These are phyloP conservation scores for Beverwykella pulmonaria DNA, from an alignment of 495 filamentous ascomycete genomes.

Conservation along the genomic window DNA sequence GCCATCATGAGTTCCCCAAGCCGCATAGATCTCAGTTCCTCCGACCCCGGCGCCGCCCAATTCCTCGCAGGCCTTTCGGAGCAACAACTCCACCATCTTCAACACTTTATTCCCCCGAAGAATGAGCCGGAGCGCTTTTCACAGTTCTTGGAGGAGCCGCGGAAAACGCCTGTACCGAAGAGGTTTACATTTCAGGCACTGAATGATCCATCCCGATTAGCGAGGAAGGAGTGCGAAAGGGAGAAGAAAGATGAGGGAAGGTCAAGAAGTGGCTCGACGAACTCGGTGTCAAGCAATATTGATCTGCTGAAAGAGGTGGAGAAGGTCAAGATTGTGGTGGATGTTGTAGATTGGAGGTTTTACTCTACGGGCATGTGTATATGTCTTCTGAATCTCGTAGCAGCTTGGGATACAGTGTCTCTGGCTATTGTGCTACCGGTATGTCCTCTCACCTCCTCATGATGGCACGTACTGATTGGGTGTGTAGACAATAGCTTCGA, in stretches of 20 bases:
- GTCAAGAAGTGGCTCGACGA: not conserved
- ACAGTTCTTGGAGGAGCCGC: conserved; percentile 24
- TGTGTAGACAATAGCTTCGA: conserved; percentile 51
- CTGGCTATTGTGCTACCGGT: conserved; percentile 71
- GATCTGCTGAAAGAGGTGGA: conserved; percentile 13
- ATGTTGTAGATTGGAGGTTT: conserved; percentile 24
- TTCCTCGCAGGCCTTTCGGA: conserved; percentile 8
- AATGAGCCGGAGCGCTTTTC: conserved; percentile 26
- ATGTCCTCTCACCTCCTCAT: conserved; percentile 18
- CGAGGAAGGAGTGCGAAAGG: not conserved
- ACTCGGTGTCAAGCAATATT: not conserved
- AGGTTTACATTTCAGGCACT: conserved; percentile 28
- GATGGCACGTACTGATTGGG: not conserved
- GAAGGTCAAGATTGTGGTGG: conserved; percentile 7
- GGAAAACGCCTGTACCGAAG: conserved; percentile 26
- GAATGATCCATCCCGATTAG: not conserved
- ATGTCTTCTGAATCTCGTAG: conserved; percentile 64
- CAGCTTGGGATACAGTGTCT: conserved; percentile 71
- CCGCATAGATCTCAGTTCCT: not conserved
- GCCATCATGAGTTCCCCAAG: not conserved
- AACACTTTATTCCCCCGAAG: conserved; percentile 6
- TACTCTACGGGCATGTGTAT: conserved; percentile 50
- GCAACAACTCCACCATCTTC: conserved; percentile 22
- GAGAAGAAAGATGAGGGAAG: not conserved
- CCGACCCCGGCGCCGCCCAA: conserved; percentile 19